Evolutionary conservation across 2,329 filamentous ascomycete genomes (phyloP), one percentile per base, ranked within the genome.

Genomic region (Trichoderma polysporum): DNA sequence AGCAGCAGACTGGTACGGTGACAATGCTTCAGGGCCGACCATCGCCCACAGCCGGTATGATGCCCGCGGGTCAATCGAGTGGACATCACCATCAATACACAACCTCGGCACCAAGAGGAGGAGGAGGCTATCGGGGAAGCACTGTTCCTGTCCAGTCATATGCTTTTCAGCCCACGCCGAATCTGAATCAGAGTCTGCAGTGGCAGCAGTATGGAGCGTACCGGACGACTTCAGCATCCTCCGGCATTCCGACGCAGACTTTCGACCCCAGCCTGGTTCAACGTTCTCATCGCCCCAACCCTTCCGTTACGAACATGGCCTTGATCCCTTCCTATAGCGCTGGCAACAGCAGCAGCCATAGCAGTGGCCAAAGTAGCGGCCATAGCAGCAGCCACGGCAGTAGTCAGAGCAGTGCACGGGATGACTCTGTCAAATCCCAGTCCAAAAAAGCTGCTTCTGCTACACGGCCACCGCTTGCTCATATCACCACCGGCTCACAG

Each of bases 11-110:
- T 75, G 84, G 85, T 79, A 89, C 90, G 72, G 85, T 89, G 74
- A 89, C 89, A 71, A 90, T 93, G 86, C 88, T 94, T 74, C 91
- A 93, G 78, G 86, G 89, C 73, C 87, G 90, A 77, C 87, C 90
- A 69, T 84, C 85, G 64, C 90, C 91, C 68, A 74, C 73, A 54
- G 70, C 74, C 62, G 73, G 71, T 72, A 79, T 80, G 71, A 87
- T 90, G 76, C 77, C 84, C 66, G 76, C 80, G 59, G 76, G 81
- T 65, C 85, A 86, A 74, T 74, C 79, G 63, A 85, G 86, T 69
- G 75, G 80, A 37, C 80, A 77, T 70, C 82, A n/a, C n/a, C n/a
- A 85, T 70, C 83, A 84, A 70, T 89, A 87, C 71, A 75, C 79
- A 68, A 73, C 77, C 66, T 67, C 70, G 5, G 71, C 75, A 41